phyloP scores from a whole-genome alignment of 2,329 filamentous ascomycete genomes.

The Fusarium vanettenii region DNA sequence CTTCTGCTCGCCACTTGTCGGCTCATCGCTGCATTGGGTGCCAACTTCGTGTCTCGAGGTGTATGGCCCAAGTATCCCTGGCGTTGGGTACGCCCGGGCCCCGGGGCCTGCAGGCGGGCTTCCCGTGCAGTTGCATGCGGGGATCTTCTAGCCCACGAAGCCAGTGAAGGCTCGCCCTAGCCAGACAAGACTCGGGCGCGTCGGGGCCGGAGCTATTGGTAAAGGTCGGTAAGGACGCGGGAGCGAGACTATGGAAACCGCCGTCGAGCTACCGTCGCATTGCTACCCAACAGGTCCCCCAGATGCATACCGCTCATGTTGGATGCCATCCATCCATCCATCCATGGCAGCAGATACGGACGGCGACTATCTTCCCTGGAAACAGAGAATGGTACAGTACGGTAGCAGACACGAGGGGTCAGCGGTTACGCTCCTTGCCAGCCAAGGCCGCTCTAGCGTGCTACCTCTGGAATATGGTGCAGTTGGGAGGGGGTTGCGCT shows the following conservation, averaged over 20 bases:
- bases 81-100: conserved; percentile 39
- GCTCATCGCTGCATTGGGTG: conserved; percentile 45
- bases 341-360: not conserved
- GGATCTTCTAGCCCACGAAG: conserved; percentile 31
- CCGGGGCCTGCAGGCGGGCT: conserved; percentile 40
- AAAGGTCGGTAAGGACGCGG: conserved; percentile 31
- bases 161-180: conserved; percentile 38
- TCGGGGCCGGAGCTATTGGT: conserved; percentile 26
- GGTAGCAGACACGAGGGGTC: conserved; percentile 6
- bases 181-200: conserved; percentile 27
- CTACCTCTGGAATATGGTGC: conserved; percentile 1
- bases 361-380: conserved; percentile 21
- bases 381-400: not conserved
- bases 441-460: conserved; percentile 2
- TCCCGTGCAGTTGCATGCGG: conserved; percentile 43
- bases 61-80: conserved; percentile 45
- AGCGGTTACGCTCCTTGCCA: conserved; percentile 16
- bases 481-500: conserved; percentile 5
- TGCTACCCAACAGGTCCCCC: conserved; percentile 42
- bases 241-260: conserved; percentile 36
- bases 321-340: not conserved
- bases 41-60: conserved; percentile 44
- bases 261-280: conserved; percentile 43
- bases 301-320: conserved; percentile 31
- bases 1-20: conserved; percentile 43